phyloP scores from a whole-genome alignment of 2,329 filamentous ascomycete genomes.

The Trichoderma polysporum region DNA sequence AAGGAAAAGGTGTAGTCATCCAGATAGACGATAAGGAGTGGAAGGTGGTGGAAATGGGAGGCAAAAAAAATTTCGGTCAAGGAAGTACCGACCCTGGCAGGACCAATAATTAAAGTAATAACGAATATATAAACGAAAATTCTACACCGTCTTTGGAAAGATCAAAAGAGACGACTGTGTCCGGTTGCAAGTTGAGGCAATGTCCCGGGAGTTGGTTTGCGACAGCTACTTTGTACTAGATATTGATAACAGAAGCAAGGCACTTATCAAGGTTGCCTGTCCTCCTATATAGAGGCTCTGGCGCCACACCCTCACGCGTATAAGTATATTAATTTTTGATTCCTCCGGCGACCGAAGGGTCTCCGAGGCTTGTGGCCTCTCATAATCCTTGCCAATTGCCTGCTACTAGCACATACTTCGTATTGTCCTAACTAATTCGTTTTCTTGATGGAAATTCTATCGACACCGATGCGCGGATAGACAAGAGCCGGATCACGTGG shows the following conservation, averaged over 20 bases:
- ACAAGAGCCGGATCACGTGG: conserved; percentile 20
- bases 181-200: not conserved
- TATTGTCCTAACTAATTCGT: not conserved
- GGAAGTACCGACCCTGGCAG: not conserved
- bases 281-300: not conserved
- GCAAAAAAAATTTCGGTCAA: not conserved
- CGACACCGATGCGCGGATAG: not conserved
- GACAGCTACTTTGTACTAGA: not conserved
- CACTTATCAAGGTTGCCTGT: not conserved
- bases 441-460: not conserved
- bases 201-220: not conserved
- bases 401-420: too few relatives aligned
- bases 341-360: not conserved
- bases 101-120: not conserved
- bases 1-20: not conserved
- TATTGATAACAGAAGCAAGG: not conserved
- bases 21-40: conserved; percentile 16
- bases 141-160: not conserved
- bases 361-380: not conserved
- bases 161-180: not conserved
- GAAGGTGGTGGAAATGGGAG: conserved; percentile 3
- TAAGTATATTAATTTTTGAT: not conserved
- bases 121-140: not conserved
- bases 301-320: not conserved
- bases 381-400: not conserved